phyloP scores from a whole-genome alignment of 2,329 filamentous ascomycete genomes.

The Scopulariopsis brevicaulis region DNA sequence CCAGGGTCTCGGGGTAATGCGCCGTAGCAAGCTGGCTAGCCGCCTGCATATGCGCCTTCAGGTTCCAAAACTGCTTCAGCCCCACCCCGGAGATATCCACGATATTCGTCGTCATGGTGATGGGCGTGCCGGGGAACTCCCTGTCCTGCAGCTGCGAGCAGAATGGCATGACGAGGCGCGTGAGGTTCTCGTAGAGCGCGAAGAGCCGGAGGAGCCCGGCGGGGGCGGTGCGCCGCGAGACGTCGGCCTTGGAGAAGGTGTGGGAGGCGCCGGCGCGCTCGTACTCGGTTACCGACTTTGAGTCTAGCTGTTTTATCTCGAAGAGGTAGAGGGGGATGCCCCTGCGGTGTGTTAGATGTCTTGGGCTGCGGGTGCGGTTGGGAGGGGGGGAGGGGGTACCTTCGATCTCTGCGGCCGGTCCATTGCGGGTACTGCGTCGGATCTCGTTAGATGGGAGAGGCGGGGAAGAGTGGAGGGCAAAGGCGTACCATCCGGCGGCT shows the following conservation, averaged over 20 bases:
- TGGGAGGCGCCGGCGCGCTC: conserved; percentile 52
- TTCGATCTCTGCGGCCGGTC: conserved; percentile 77
- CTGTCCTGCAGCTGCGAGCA: conserved; percentile 66
- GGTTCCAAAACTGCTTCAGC: conserved; percentile 89
- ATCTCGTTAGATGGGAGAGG: conserved; percentile 5
- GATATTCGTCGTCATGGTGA: conserved; percentile 88
- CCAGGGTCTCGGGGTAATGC: conserved; percentile 89
- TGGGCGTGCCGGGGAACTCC: conserved; percentile 66
- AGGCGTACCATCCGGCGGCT: conserved; percentile 56
- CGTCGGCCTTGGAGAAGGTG: conserved; percentile 48
- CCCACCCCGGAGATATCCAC: conserved; percentile 85
- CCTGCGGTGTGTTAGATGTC: conserved; percentile 26
- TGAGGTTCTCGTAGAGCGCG: conserved; percentile 87
- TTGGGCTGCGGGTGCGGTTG: neutral
- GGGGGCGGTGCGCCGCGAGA: conserved; percentile 52
- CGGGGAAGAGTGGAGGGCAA: neutral
- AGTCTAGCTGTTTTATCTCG: conserved; percentile 73
- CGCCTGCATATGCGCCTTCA: conserved; percentile 89
- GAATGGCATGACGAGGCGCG: conserved; percentile 74
- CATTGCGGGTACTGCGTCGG: conserved; percentile 73
- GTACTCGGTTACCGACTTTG: conserved; percentile 70
- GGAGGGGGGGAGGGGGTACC: neutral
- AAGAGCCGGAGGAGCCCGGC: conserved; percentile 76
- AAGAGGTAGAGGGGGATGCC: conserved; percentile 90
- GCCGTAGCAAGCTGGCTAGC: conserved; percentile 81